Conservation (phyloP, 306 rosid species). For the Adenanthera pavonina region DNA sequence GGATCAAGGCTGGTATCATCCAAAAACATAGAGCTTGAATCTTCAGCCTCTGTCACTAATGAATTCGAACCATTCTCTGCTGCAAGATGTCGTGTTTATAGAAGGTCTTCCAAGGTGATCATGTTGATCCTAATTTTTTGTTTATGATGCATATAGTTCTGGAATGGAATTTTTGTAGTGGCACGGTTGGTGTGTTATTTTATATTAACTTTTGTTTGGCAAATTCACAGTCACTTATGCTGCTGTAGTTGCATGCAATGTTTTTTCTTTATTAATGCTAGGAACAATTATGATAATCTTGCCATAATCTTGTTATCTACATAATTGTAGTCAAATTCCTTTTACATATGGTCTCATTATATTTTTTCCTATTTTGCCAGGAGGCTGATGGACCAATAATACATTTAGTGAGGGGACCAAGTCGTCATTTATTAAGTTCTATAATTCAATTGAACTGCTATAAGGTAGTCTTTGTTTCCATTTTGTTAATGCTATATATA, state of each 20-base stretch:
- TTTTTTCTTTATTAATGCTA: slow-evolving; percentile 34
- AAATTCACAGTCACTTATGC: slow-evolving; percentile 17
- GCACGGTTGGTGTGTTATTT: not conserved
- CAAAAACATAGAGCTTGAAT: slow-evolving; percentile 61
- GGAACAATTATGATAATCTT: slow-evolving; percentile 10
- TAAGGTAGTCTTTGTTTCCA: slow-evolving; percentile 55
- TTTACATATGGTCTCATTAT: slow-evolving; percentile 28
- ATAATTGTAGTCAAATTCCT: not conserved
- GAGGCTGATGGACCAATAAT: slow-evolving; percentile 63
- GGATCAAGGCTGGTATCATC: slow-evolving; percentile 81
- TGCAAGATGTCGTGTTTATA: slow-evolving; percentile 74
- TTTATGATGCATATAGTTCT: slow-evolving; percentile 2
- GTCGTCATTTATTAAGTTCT: slow-evolving; percentile 69
- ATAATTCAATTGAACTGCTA: slow-evolving; percentile 57
- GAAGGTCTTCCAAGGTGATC: slow-evolving; percentile 63
- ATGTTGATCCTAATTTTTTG: slow-evolving; percentile 14
- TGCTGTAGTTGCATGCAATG: slow-evolving; percentile 11
- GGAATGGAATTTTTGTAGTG: not conserved
- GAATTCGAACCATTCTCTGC: slow-evolving; percentile 71
- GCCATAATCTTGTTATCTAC: not conserved
- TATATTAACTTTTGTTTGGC: not conserved
- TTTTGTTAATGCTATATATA: not conserved
- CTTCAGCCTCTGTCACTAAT: slow-evolving; percentile 59
- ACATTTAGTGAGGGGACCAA: slow-evolving; percentile 75
- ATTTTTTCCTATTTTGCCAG: slow-evolving; percentile 53